A percentile compares a stretch with the other conserved stretches of the same genome.
Evolutionary conservation across 2,329 filamentous ascomycete genomes (phyloP).

Genomic region (Aspergillus novoparasiticus): DNA sequence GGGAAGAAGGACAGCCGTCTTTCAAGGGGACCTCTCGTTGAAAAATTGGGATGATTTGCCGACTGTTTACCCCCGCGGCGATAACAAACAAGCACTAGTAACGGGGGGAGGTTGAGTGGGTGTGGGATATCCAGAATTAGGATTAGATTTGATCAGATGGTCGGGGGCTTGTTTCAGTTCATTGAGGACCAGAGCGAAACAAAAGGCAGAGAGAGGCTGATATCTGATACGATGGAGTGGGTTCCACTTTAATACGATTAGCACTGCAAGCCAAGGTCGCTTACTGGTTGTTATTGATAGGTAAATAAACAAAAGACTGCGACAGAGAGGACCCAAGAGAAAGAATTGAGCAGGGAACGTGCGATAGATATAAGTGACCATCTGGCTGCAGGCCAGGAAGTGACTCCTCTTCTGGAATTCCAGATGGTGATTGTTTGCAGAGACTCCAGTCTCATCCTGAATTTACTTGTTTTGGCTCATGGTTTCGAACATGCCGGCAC

Average conservation of each 20-base stretch:
- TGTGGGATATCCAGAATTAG: conserved; percentile 1
- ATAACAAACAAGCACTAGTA: conserved; percentile 6
- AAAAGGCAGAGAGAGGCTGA: background rate
- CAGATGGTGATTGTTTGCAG: background rate
- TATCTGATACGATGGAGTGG: conserved; percentile 3
- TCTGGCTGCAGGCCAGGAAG: background rate
- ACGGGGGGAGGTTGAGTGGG: background rate
- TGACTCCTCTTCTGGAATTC: background rate
- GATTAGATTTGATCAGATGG: conserved; percentile 6
- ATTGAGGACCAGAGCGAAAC: background rate
- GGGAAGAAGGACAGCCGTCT: background rate
- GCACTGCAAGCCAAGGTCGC: conserved; percentile 6
- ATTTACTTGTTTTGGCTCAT: background rate
- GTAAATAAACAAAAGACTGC: conserved; percentile 12
- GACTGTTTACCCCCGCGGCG: conserved; percentile 12
- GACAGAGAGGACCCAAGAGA: background rate
- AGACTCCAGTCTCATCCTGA: background rate
- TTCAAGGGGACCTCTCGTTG: background rate
- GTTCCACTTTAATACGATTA: conserved; percentile 7
- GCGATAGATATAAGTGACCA: background rate
- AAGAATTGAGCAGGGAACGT: background rate
- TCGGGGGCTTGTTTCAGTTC: conserved; percentile 6
- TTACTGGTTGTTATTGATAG: background rate
- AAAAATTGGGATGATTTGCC: conserved; percentile 6
- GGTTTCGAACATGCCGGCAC: background rate